Base-by-base conservation (phyloP, 345 rosid genomes). In the Cardamine resedifolia region DNA sequence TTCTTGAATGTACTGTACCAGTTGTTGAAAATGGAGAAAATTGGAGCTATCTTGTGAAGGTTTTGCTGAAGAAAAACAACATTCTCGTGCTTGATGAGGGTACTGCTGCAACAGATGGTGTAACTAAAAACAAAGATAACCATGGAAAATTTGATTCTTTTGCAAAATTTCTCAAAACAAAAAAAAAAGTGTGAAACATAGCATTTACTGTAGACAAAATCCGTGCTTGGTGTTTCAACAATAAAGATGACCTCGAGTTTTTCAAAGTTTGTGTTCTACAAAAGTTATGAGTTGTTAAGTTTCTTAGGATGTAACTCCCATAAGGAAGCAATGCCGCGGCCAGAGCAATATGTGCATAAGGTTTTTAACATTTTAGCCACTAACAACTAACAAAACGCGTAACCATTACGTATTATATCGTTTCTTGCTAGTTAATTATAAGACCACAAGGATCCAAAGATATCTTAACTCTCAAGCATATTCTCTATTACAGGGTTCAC, bases 11-110 rank as follows among this genome's bases (percentile, higher is more conserved):
- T 21, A 1, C 7, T 34, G 27, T 38, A 50, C 61, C 86, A 88
- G 98, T 93, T 77, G 82, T 84, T 14, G 98, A 93, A 70, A 93
- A 84, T 73, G 98, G 97, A 68, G 98, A 90, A 63, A 93, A 93
- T 30, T 88, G 94, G 98, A 93, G 97, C 10, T 23, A 2, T 23
- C 24, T 23, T 23, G 24, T 23, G 24, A 23, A 23, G 24, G 24
- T 23, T 23, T 23, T 23, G 24, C 24, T 23, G 24, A 23, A 23
- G 24, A 23, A 23, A 23, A 23, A 2, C 24, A 23, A 23, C 24
- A 23, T 23, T 23, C 24, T 2, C 24, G 24, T 23, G 24, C 24
- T 23, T 23, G 24, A 23, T 23, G 24, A 23, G 24, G 2, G 2
- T 23, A 23, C 2, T 23, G 24, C 24, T 23, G 24, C 24, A 23